Conservation (phyloP, 2,329 filamentous ascomycete genomes). For the Ploettnerulaceae sp. region DNA sequence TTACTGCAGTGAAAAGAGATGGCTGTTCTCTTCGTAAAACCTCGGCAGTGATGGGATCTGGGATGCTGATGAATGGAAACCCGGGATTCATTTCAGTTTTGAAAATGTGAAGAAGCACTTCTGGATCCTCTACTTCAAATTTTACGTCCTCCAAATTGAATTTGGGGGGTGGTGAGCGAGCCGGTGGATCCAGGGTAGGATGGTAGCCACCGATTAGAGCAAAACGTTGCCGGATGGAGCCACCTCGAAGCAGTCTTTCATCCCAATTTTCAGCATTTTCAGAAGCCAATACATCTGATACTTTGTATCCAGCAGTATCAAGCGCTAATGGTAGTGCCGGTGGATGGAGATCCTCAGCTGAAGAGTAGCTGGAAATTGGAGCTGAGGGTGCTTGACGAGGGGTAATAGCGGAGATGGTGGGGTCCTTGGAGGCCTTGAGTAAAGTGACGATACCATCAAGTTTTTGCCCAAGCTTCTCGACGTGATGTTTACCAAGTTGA, state of each 20-base stretch:
- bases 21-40: conserved; percentile 16
- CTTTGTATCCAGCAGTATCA: background rate
- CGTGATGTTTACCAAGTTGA: conserved; percentile 11
- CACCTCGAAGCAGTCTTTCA: conserved; percentile 6
- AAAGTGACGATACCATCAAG: conserved; percentile 21
- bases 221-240: conserved; percentile 7
- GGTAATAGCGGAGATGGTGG: background rate
- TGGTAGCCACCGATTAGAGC: background rate
- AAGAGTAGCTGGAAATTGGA: background rate
- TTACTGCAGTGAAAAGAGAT: conserved; percentile 20
- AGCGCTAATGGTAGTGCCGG: too few relatives aligned
- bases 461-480: conserved; percentile 24
- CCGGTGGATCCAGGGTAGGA: background rate
- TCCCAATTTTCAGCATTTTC: conserved; percentile 9
- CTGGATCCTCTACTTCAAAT: conserved; percentile 13
- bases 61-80: conserved; percentile 25
- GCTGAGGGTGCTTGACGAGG: background rate
- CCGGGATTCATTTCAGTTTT: conserved; percentile 17
- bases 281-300: background rate
- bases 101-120: conserved; percentile 16
- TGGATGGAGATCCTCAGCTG: background rate
- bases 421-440: conserved; percentile 13
- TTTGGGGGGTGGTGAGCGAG: background rate
- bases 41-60: conserved; percentile 5
- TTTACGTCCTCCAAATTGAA: conserved; percentile 2